Percentiles rank a stretch among this genome's conserved stretches.
phyloP scores from a whole-genome alignment of 2,329 filamentous ascomycete species.

The Lojkania enalia region DNA sequence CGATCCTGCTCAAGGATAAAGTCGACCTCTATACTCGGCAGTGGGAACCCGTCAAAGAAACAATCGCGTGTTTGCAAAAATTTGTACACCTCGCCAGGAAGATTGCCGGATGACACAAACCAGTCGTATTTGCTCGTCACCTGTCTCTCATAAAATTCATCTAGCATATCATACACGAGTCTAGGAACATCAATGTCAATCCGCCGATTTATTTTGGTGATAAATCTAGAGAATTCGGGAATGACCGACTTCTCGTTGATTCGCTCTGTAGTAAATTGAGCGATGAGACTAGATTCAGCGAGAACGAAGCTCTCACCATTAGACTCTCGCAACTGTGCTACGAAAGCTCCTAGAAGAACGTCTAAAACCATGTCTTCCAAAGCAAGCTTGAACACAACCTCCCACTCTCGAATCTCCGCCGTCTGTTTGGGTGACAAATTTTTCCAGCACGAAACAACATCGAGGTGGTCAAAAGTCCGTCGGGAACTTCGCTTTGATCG shows the following conservation, averaged over 20 bases:
- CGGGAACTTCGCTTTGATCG: slow-evolving; percentile 16
- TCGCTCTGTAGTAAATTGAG: slow-evolving; percentile 7
- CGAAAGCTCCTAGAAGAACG: not conserved
- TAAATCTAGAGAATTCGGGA: slow-evolving; percentile 15
- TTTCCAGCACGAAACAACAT: slow-evolving; percentile 43
- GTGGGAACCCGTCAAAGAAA: slow-evolving; percentile 22
- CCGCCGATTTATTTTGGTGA: slow-evolving; percentile 8
- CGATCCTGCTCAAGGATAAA: slow-evolving; percentile 8
- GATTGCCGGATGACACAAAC: slow-evolving; percentile 28
- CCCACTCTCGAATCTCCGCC: slow-evolving; percentile 37
- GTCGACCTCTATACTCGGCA: slow-evolving; percentile 20
- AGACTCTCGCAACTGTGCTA: not conserved
- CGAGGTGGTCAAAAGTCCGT: slow-evolving; percentile 32
- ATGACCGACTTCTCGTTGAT: slow-evolving; percentile 3
- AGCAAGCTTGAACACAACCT: slow-evolving; percentile 27
- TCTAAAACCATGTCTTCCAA: slow-evolving; percentile 25
- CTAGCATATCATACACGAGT: slow-evolving; percentile 34
- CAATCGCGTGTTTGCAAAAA: slow-evolving; percentile 40
- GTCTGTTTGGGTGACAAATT: slow-evolving; percentile 31
- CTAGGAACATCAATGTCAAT: slow-evolving; percentile 25
- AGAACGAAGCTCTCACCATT: not conserved
- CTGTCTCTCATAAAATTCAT: slow-evolving; percentile 20
- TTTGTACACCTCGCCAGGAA: slow-evolving; percentile 33
- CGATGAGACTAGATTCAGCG: no score
- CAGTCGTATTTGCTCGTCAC: slow-evolving; percentile 16